Conservation (phyloP, 345 rosid genomes). For the Linum tenue region DNA sequence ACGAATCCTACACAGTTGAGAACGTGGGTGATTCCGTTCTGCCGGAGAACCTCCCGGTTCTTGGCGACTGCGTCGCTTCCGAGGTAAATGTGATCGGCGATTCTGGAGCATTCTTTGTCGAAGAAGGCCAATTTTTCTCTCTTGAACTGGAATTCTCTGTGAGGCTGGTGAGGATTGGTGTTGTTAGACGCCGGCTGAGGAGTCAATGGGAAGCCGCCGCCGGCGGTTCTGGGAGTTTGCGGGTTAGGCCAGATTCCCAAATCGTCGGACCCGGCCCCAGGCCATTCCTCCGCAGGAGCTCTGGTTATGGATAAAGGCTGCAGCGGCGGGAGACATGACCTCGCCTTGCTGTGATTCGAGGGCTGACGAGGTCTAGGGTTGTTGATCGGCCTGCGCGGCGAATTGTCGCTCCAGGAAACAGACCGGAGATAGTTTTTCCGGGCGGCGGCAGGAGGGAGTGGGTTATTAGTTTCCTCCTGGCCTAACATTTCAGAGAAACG, state of each 20-base stretch:
- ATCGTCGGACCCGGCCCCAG: slow-evolving; percentile 61
- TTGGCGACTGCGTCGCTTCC: slow-evolving; percentile 73
- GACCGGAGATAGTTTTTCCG: slow-evolving; percentile 51
- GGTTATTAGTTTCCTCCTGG: slow-evolving; percentile 30
- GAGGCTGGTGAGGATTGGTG: slow-evolving; percentile 19
- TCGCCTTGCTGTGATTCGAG: slow-evolving; percentile 25
- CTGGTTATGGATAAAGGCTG: slow-evolving; percentile 49
- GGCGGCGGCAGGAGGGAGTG: slow-evolving; percentile 15
- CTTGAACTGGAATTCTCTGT: slow-evolving; percentile 49
- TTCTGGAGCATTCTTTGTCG: slow-evolving; percentile 63
- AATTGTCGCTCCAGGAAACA: slow-evolving; percentile 57
- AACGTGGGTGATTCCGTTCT: slow-evolving; percentile 64
- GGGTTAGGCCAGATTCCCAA: slow-evolving; percentile 69
- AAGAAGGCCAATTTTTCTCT: slow-evolving; percentile 63
- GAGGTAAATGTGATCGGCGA: slow-evolving; percentile 51
- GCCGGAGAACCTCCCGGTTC: slow-evolving; percentile 46
- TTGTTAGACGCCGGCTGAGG: slow-evolving; percentile 11
- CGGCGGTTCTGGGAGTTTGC: slow-evolving; percentile 41
- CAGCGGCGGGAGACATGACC: slow-evolving; percentile 49
- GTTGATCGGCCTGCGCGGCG: slow-evolving; percentile 32
- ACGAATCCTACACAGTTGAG: slow-evolving; percentile 70
- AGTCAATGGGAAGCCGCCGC: slow-evolving; percentile 17
- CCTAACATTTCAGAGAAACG: slow-evolving; percentile 32
- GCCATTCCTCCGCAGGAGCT: slow-evolving; percentile 57
- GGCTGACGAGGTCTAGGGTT: slow-evolving; percentile 27